Percentiles rank a stretch among this genome's conserved stretches.
Conservation (phyloP, 2,329 filamentous ascomycete genomes). For the Pseudogymnoascus sp. region DNA sequence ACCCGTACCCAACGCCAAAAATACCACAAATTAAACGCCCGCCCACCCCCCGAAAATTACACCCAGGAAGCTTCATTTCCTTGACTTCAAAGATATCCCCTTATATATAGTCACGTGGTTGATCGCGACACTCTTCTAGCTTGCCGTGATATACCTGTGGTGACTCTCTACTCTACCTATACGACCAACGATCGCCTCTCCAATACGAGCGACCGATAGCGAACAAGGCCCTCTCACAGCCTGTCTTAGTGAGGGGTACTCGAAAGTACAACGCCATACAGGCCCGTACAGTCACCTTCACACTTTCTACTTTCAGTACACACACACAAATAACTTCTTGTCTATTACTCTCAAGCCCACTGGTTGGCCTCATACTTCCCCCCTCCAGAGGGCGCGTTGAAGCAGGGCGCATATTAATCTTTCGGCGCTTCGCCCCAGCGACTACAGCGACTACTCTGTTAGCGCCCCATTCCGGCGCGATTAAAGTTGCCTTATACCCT, state of each 20-base stretch:
- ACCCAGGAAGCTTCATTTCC: neutral
- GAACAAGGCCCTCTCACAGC: neutral
- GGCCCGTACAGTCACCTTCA: neutral
- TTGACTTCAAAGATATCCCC: neutral
- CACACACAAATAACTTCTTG: neutral
- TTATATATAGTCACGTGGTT: conserved; percentile 2
- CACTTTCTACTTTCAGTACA: neutral
- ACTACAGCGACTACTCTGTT: neutral
- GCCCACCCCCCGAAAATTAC: neutral
- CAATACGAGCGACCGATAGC: conserved; percentile 2
- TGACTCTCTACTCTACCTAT: neutral
- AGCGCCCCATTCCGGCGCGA: neutral
- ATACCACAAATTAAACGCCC: conserved; percentile 1
- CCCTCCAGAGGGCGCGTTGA: neutral
- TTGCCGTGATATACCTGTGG: neutral
- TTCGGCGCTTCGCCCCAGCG: conserved; percentile 1
- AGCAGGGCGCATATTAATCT: neutral
- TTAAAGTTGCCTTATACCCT: conserved; percentile 2
- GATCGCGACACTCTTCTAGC: neutral
- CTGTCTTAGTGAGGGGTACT: conserved; percentile 6
- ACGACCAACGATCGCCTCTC: neutral
- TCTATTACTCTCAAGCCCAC: neutral
- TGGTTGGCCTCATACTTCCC: neutral
- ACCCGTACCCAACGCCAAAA: neutral
- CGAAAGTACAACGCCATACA: neutral